Evolutionary conservation across 2,329 filamentous ascomycete species (phyloP), one percentile per base, ranked within the genome.

Genomic region (Aspergillus novofumigatus): DNA sequence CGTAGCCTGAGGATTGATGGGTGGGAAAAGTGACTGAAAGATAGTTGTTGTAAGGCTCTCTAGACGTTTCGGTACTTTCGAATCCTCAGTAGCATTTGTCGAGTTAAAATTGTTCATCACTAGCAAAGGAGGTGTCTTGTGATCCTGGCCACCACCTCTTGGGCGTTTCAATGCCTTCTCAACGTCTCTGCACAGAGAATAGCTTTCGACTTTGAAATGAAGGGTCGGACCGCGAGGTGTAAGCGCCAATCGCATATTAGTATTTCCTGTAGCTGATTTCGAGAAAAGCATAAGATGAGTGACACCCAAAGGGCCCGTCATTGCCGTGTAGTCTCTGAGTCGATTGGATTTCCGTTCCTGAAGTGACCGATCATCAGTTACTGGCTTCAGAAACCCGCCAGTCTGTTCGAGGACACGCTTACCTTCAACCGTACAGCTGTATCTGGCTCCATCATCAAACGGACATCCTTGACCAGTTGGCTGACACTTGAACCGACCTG

Each of bases 71-170:
- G 93, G 92, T n/a, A 96, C 87, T 60, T 88, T 83, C 29, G 83
- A 76, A 56, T 86, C 83, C 58, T 78, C 72, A 55, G 77, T 71
- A 51, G 76, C 73, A 60, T 81, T 80, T 28, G 88, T 83, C 3
- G 86, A 88, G 42, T 85, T 84, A 75, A 99, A 96, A 75, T 96
- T 97, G 78, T 99, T 99, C 94, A 99, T 97, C 64, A 99, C 94
- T 48, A 99, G 83, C 76, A 97, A 77, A 60, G 94, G 94, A 6
- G 94, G 87, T 47, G 87, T 91, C 56, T 89, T 81, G 68, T 91
- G 96, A 72, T 96, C 91, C 72, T 93, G 93, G 61, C 89, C 91
- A 50, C 88, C 88, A 50, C 87, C 89, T 69, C 87, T 86, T 8
- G 93, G 91, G 65, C 91, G 89, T 74, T 89, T 91, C 77, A 95